These are phyloP conservation scores for Paulownia fortunei DNA, from an alignment of 257 asterid genomes.

Conservation along the genomic window DNA sequence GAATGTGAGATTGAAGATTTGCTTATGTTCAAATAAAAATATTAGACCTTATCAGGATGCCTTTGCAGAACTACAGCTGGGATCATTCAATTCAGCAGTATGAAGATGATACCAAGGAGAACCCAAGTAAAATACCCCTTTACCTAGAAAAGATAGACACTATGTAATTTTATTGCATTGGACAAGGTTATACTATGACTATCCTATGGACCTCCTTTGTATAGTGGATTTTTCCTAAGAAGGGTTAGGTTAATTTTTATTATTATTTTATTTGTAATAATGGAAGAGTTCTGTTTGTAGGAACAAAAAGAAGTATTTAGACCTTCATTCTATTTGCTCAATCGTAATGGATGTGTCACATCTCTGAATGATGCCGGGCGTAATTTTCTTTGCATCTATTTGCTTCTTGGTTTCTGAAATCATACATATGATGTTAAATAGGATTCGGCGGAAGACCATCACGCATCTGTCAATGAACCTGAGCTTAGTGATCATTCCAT, in stretches of 20 bases:
- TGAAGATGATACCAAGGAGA: slow-evolving; percentile 10
- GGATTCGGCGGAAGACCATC: slow-evolving; percentile 63
- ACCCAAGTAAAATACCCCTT: neutral
- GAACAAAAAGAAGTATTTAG: slow-evolving; percentile 1
- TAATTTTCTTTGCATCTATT: slow-evolving; percentile 21
- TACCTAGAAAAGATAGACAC: neutral
- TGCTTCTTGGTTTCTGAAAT: slow-evolving; percentile 26
- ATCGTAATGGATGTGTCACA: neutral
- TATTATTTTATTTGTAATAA: neutral
- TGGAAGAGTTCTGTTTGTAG: neutral
- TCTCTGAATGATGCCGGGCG: slow-evolving; percentile 10
- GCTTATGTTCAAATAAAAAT: slow-evolving; percentile 15
- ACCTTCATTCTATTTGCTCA: slow-evolving; percentile 8
- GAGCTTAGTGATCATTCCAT: slow-evolving; percentile 48
- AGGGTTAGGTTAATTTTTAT: neutral
- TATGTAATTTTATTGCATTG: slow-evolving; percentile 3
- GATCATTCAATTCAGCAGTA: neutral
- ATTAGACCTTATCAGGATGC: slow-evolving; percentile 5
- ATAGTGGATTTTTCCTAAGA: slow-evolving; percentile 5
- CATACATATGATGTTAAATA: slow-evolving; percentile 32
- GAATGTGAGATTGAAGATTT: slow-evolving; percentile 4
- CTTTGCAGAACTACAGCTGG: neutral
- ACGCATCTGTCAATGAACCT: slow-evolving; percentile 47
- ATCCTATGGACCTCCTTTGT: slow-evolving; percentile 27
- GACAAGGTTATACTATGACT: slow-evolving; percentile 6